Conservation (phyloP, 345 rosid genomes). For the Viola odorata region DNA sequence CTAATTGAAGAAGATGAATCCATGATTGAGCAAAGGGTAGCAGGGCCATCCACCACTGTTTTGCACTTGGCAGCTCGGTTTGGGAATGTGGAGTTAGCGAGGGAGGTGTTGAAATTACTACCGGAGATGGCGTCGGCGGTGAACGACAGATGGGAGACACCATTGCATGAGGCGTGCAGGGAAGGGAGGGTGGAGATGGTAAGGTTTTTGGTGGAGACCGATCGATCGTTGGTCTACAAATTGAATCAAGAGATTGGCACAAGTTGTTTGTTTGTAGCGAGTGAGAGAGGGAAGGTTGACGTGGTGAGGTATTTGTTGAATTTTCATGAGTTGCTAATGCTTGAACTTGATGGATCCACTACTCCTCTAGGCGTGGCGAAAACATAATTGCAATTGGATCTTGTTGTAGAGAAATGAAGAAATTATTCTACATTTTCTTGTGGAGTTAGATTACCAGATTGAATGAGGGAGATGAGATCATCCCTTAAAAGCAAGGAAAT, state of each 20-base stretch:
- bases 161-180: conserved; percentile 42
- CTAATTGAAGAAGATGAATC: conserved; percentile 18
- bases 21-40: conserved; percentile 8
- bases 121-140: conserved; percentile 30
- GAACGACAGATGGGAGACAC: conserved; percentile 38
- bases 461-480: too few species aligned
- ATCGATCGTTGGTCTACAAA: conserved; percentile 21
- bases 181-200: conserved; percentile 35
- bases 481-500: too few species aligned
- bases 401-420: too few species aligned
- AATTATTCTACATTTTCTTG: too few species aligned
- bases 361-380: conserved; percentile 24
- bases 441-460: too few species aligned
- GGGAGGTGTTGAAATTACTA: conserved; percentile 34
- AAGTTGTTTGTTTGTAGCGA: conserved; percentile 26
- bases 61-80: conserved; percentile 37
- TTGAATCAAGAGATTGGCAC: conserved; percentile 2
- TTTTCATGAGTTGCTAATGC: conserved; percentile 19
- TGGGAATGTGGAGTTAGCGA: conserved; percentile 39
- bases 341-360: conserved; percentile 27
- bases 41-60: conserved; percentile 23
- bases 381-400: too few species aligned
- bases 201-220: conserved; percentile 25
- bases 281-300: conserved; percentile 27
- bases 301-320: conserved; percentile 22